These are phyloP conservation scores for Jamesozyma hellenica DNA, from an alignment of 805 yeast species.

Conservation along the genomic window DNA sequence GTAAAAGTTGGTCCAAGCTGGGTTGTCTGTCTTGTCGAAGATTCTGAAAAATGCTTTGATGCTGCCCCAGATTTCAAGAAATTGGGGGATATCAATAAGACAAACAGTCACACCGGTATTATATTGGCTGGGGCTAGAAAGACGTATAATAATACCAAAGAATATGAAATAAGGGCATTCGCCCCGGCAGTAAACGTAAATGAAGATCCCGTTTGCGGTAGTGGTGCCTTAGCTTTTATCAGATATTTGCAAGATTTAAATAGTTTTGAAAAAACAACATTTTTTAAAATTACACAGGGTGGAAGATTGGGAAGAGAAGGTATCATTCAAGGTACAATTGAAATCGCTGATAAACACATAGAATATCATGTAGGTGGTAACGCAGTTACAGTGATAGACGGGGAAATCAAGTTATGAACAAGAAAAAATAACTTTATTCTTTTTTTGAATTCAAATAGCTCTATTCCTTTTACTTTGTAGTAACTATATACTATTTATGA, in stretches of 20 bases:
- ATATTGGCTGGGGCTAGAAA: conserved; percentile 32
- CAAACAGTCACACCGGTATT: conserved; percentile 28
- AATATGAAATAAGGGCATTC: conserved; percentile 38
- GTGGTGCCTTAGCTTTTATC: conserved; percentile 34
- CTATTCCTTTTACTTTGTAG: no score
- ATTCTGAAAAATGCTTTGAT: conserved; percentile 27
- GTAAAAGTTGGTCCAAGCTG: conserved; percentile 40
- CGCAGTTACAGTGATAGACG: conserved; percentile 32
- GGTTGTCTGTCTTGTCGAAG: conserved; percentile 31
- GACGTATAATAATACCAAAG: conserved; percentile 10
- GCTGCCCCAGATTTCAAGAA: conserved; percentile 27
- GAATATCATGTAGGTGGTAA: conserved; percentile 33
- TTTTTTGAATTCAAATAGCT: no score
- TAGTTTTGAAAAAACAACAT: conserved; percentile 12
- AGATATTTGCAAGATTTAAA: conserved; percentile 21
- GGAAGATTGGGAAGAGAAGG: conserved; percentile 34
- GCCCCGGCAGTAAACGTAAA: conserved; percentile 29
- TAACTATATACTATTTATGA: no score
- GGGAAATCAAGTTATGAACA: conserved; percentile 15
- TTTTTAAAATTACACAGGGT: conserved; percentile 31
- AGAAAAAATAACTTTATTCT: no score
- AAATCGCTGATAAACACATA: conserved; percentile 5
- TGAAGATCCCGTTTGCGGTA: conserved; percentile 52
- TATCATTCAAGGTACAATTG: conserved; percentile 21
- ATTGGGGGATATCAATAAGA: conserved; percentile 14